Base-by-base conservation (phyloP, 2,329 filamentous ascomycete species). In the Curvularia verruculosa region DNA sequence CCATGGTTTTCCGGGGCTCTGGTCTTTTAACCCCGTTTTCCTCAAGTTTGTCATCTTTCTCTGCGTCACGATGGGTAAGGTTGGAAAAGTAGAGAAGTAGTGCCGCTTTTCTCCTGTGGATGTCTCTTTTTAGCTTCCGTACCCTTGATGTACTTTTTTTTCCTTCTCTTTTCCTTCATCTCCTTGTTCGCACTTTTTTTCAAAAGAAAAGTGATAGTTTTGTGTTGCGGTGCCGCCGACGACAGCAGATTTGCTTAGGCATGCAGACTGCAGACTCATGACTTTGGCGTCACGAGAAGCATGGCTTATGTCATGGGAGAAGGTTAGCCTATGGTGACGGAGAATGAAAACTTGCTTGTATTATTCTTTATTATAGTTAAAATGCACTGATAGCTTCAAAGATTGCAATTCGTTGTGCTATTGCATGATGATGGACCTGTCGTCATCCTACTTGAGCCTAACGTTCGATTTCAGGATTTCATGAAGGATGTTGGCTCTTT, bases 341-440 rank as follows among this genome's bases (percentile, higher is more conserved):
- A 39, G 23, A 24, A 39, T 3, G 59, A 57, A 49, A 49, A 54
- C 51, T 61, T 68, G 59, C 71, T 64, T 73, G 69, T 64, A 71
- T 52, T 71, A 71, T 58, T 61, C 56, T 60, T 70, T 64, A 62
- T 65, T 68, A 64, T 66, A 66, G 65, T 67, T 66, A 61, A 53
- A 69, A 70, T 63, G 59, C 60, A 64, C 48, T 56, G 53, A 56
- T 66, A 55, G 59, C 58, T 67, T 66, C 59, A 63, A 39, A 19
- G n/a, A 7, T 21, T 13, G 31, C 31, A 45, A 19, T 21, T 21
- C 26, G n/a, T 36, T 47, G 18, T 26, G n/a, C 41, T 44, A 5
- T 37, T 55, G 21, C 29, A 13, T 29, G n/a, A 7, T 36, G 34
- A 7, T 18, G 3, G 43, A 21, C 10, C 18, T 19, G 9, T 45